These are phyloP conservation scores for Dichotomocladium elegans DNA, from an alignment of 371 early-diverging fungal species.

Conservation along the genomic window DNA sequence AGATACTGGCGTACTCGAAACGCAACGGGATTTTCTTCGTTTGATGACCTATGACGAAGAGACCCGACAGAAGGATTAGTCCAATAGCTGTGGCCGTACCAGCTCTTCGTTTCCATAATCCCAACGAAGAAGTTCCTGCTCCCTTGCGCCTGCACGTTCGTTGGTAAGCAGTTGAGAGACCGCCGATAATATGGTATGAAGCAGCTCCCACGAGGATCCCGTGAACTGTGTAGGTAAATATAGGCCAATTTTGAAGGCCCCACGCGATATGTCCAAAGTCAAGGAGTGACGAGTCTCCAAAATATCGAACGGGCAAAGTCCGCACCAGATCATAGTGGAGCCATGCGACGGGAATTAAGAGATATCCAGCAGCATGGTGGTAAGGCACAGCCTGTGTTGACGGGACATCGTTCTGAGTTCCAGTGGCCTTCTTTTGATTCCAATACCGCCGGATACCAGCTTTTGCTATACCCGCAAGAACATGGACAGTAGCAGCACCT, in stretches of 20 bases:
- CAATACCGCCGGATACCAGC: conserved; percentile 22
- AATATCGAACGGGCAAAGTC: conserved; percentile 22
- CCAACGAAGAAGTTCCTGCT: not conserved
- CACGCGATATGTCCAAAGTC: conserved; percentile 42
- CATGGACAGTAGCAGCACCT: conserved; percentile 31
- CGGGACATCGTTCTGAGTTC: too few relatives aligned
- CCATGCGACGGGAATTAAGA: conserved; percentile 23
- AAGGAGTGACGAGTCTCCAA: conserved; percentile 45
- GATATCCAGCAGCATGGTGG: conserved; percentile 25
- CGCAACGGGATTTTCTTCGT: conserved; percentile 42
- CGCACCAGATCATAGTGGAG: conserved; percentile 35
- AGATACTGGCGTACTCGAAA: conserved; percentile 34
- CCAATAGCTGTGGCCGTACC: conserved; percentile 13
- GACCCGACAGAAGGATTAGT: conserved; percentile 18
- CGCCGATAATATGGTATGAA: conserved; percentile 34
- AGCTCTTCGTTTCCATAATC: not conserved
- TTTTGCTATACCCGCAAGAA: conserved; percentile 29
- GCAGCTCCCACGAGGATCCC: conserved; percentile 18
- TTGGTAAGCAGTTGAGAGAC: conserved; percentile 10
- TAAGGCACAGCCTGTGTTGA: conserved; percentile 9
- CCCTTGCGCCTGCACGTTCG: conserved; percentile 9
- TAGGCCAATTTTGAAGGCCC: conserved; percentile 38
- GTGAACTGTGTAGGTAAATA: conserved; percentile 32
- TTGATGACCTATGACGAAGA: conserved; percentile 25
- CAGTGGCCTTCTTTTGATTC: conserved; percentile 2